Evolutionary conservation across 768 basidiomycete genomes (phyloP).

Genomic region (Amanita pseudoporphyria): DNA sequence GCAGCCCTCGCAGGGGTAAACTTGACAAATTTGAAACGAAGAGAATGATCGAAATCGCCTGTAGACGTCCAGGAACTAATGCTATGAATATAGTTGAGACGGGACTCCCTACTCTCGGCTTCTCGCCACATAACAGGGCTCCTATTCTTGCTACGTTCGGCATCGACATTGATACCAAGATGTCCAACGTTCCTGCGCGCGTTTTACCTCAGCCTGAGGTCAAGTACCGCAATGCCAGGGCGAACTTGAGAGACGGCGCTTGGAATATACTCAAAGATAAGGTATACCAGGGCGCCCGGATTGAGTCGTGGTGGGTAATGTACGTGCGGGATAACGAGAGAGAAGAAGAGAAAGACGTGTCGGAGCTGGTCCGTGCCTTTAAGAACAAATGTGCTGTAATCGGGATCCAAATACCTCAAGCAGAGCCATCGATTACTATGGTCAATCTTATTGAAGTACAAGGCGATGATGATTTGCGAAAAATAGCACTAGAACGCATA

Average conservation of each 20-base stretch:
- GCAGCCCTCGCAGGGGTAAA: constrained; percentile 49
- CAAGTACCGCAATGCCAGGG: constrained; percentile 38
- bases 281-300: constrained; percentile 45
- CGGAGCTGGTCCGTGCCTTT: constrained; percentile 42
- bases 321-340: constrained; percentile 47
- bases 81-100: neutral
- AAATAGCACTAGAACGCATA: constrained; percentile 29
- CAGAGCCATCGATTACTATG: constrained; percentile 28
- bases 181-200: constrained; percentile 58
- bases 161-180: constrained; percentile 41
- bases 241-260: constrained; percentile 44
- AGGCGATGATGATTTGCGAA: constrained; percentile 27
- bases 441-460: constrained; percentile 16
- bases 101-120: constrained; percentile 3
- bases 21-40: constrained; percentile 58
- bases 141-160: constrained; percentile 42
- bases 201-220: constrained; percentile 52
- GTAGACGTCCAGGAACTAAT: constrained; percentile 42
- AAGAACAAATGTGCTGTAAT: constrained; percentile 41
- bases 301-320: constrained; percentile 58
- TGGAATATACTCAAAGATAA: constrained; percentile 75
- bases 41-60: constrained; percentile 60
- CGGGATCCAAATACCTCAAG: constrained; percentile 43
- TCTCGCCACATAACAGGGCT: constrained; percentile 26
- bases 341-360: constrained; percentile 38